Evolutionary conservation across 1,284 basidiomycete genomes (phyloP).

Genomic region (Sanghuangporus weigelae): DNA sequence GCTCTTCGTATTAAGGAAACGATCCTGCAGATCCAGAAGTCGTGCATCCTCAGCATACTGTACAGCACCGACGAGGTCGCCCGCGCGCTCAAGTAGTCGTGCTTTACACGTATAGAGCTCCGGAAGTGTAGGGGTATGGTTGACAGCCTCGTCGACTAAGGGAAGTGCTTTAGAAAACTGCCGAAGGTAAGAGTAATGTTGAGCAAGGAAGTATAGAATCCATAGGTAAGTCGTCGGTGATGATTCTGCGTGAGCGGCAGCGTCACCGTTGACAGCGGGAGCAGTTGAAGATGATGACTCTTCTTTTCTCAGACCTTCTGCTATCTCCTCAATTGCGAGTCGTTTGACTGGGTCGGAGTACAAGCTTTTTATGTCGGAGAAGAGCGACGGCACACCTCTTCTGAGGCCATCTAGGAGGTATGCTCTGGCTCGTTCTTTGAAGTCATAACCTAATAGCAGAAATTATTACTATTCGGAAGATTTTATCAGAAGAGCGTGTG

Average conservation of each 20-base stretch:
- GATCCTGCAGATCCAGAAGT: conserved; percentile 88
- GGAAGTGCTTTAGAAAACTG: conserved; percentile 56
- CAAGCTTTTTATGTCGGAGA: conserved; percentile 87
- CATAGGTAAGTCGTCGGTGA: conserved; percentile 90
- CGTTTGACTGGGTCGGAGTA: conserved; percentile 68
- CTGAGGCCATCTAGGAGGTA: conserved; percentile 74
- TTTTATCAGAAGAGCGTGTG: neutral
- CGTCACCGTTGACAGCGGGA: conserved; percentile 21
- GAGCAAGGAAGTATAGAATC: conserved; percentile 93
- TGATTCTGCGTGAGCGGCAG: conserved; percentile 39
- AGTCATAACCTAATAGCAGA: conserved; percentile 45
- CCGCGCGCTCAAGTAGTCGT: conserved; percentile 82
- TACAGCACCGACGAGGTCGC: conserved; percentile 77
- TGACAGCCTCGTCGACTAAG: conserved; percentile 62
- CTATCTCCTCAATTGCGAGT: conserved; percentile 65
- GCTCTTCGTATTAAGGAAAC: conserved; percentile 92
- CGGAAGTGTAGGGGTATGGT: conserved; percentile 91
- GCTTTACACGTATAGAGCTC: conserved; percentile 86
- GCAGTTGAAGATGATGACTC: conserved; percentile 20
- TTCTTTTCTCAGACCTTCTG: conserved; percentile 47
- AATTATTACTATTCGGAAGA: neutral
- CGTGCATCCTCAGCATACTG: conserved; percentile 79
- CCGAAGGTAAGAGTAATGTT: conserved; percentile 76
- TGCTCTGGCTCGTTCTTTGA: conserved; percentile 58
- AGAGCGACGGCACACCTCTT: conserved; percentile 92